Evolutionary conservation across 345 rosid species (phyloP), one percentile per base, ranked within the genome.

Genomic region (Corymbia maculata): DNA sequence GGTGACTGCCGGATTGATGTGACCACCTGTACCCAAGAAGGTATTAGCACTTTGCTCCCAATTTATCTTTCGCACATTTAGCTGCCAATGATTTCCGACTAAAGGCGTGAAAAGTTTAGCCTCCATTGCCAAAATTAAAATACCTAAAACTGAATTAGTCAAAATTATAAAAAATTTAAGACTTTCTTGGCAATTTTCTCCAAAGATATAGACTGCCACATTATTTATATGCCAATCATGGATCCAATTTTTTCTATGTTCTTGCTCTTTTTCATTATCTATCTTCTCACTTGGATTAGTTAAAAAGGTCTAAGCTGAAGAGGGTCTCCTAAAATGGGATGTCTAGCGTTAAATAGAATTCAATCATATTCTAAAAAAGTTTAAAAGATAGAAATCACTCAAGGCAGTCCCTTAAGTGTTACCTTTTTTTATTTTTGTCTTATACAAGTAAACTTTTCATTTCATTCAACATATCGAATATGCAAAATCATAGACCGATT

Each of bases 1-100:
- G 2, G 94, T 92, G 88, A 92, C 94, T 0, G 94, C 94, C 7
- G 94, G 92, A 86, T 92, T 92, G 21, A 92, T 92, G 79, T 92
- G 94, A 13, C 94, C 94, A 17, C 94, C 93, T 92, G 87, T 66
- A 10, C 24, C 84, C 84, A 10, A 21, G 6, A 45, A 75, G 6
- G 49, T 19, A 75, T 75, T 75, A 75, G 84, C 49, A 22, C 82
- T 75, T 21, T 44, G 26, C 49, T 75, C 84, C 84, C 44, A 70
- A 70, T 70, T 70, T 32, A 32, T 45, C 80, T 16, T 22, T 32
- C 42, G 42, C 42, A 11, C 9, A 50, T 50, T 50, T 50, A 50
- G 51, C 10, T 50, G 42, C 42, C 42, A 36, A 36, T 4, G 42
- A 36, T 36, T 36, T 36, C 42, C 42, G 4, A 36, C 42, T 36